Evolutionary conservation across 345 rosid genomes (phyloP).

Genomic region (Gossypium sturtianum): DNA sequence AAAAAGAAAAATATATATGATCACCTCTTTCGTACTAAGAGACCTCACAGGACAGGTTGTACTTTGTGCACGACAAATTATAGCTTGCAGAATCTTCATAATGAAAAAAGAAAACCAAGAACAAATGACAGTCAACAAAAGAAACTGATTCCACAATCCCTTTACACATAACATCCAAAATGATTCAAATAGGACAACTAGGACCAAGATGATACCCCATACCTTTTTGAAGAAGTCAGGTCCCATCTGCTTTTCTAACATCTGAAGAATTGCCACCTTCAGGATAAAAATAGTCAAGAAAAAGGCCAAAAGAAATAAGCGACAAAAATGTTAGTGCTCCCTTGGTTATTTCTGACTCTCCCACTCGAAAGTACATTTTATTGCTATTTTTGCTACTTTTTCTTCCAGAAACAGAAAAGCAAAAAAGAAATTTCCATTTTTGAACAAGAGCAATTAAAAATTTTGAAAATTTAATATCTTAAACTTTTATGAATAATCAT

Average conservation of each 20-base stretch:
- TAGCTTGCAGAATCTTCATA: slow-evolving; percentile 84
- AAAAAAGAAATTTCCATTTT: neutral
- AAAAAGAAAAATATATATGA: slow-evolving; percentile 5
- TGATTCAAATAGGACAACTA: neutral
- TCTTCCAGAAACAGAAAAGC: neutral
- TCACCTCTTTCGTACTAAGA: slow-evolving; percentile 95
- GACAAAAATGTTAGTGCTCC: neutral
- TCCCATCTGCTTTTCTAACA: slow-evolving; percentile 99
- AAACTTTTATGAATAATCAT: neutral
- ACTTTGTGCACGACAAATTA: slow-evolving; percentile 69
- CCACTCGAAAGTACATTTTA: neutral
- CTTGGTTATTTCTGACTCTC: neutral
- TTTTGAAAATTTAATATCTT: neutral
- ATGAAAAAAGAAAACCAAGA: slow-evolving; percentile 11
- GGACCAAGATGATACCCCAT: slow-evolving; percentile 21
- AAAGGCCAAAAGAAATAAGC: neutral
- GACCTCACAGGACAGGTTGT: slow-evolving; percentile 53
- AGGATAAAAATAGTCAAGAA: slow-evolving; percentile 14
- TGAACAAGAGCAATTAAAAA: neutral
- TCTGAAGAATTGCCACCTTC: slow-evolving; percentile 92
- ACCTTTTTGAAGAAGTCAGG: slow-evolving; percentile 91
- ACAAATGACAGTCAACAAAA: neutral
- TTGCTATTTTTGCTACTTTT: neutral
- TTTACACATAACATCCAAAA: neutral
- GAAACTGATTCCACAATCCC: neutral